phyloP scores from a whole-genome alignment of 75 land plant genomes.

The Sequoiadendron giganteum region DNA sequence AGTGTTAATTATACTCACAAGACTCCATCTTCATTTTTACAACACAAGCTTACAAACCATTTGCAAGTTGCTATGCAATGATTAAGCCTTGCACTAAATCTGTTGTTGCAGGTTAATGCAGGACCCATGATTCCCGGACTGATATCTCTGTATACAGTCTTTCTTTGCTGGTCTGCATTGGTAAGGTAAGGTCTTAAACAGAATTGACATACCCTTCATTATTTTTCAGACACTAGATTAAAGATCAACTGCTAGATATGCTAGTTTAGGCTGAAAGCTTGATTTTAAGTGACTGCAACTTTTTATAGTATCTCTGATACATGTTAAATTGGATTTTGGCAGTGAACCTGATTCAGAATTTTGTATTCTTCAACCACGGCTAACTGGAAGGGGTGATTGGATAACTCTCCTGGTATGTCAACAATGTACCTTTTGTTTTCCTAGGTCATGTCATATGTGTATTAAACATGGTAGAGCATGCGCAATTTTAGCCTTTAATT shows the following conservation, averaged over 20 bases:
- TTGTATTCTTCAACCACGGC: conserved; percentile 28
- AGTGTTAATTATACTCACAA: conserved; percentile 15
- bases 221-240: neutral
- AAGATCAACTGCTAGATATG: neutral
- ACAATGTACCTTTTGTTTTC: neutral
- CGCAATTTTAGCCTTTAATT: neutral
- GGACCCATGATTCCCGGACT: conserved; percentile 29
- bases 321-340: conserved; percentile 10
- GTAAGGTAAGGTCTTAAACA: conserved; percentile 21
- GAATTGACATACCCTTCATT: neutral
- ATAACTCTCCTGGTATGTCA: conserved; percentile 27
- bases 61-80: neutral
- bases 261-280: neutral
- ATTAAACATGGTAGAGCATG: neutral
- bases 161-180: conserved; percentile 45
- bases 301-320: neutral
- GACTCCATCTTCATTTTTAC: conserved; percentile 10
- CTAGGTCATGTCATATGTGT: neutral
- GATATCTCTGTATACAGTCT: conserved; percentile 27
- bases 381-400: conserved; percentile 30
- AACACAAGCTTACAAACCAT: conserved; percentile 19
- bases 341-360: conserved; percentile 31
- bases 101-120: conserved; percentile 32
- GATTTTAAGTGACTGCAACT: neutral
- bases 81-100: neutral